Percentiles rank a stretch among this genome's conserved stretches.
phyloP scores from a whole-genome alignment of 441 rosid species.

The Syzygium malaccense region DNA sequence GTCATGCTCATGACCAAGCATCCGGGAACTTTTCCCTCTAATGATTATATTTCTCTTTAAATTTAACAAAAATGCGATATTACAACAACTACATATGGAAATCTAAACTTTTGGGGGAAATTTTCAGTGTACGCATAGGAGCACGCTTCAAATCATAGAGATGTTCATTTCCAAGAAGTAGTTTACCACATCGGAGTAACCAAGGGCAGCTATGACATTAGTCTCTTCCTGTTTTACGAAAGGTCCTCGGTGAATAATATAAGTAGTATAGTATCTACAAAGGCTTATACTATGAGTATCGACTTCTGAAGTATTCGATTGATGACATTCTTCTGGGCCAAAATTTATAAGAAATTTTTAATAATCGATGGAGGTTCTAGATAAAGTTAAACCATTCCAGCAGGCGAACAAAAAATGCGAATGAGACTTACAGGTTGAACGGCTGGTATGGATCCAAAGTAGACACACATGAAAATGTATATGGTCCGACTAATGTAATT shows the following conservation, averaged over 20 bases:
- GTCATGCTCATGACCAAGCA: background rate
- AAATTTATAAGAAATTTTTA: no score
- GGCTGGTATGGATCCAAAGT: background rate
- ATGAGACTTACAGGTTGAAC: background rate
- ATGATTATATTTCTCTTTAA: no score
- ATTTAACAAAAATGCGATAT: no score
- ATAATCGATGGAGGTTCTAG: background rate
- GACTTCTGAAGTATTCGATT: no score
- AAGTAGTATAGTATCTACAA: background rate
- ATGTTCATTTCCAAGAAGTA: background rate
- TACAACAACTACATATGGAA: background rate
- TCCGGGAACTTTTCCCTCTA: background rate
- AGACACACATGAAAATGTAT: background rate
- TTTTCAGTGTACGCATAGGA: no score
- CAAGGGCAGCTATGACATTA: background rate
- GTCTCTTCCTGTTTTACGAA: background rate
- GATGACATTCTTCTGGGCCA: background rate
- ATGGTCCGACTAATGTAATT: no score
- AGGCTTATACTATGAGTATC: background rate
- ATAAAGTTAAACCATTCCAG: background rate
- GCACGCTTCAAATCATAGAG: background rate
- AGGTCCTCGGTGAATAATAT: no score
- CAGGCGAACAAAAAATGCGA: background rate
- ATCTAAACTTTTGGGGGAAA: background rate
- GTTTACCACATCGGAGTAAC: background rate